Base-by-base conservation (phyloP, 371 early-diverging fungal genomes). In the Parasitella parasitica region DNA sequence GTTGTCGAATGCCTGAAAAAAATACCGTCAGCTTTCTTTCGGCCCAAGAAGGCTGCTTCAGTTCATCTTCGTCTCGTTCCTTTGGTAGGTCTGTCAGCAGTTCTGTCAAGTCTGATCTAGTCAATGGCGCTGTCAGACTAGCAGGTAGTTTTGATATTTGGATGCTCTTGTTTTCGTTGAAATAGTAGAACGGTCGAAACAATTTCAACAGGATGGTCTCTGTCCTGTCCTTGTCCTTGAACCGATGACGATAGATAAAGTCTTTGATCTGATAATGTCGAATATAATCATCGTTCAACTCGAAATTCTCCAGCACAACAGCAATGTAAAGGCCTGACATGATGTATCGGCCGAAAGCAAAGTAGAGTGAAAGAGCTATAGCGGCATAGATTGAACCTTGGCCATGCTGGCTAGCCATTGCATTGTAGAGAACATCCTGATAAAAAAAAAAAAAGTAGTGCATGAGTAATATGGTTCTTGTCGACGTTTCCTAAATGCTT, bases 241-340 rank as follows among this genome's bases (percentile, higher is more conserved):
- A 74, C 6, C 70, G 73, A 43, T 83, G 78, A 3, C 69, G 72
- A 15, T 75, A 72, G 24, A 83, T 78, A 61, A 81, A 88, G 28
- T 81, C 81, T 43, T 83, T 74, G 36, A 88, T 73, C 54, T 88
- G 88, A 24, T 78, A 80, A 32, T 74, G 75, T 26, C 79, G 82
- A 53, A 86, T 88, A 59, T 80, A 80, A 12, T 77, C 81, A 28
- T 85, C 86, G 9, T 83, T 86, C 16, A 83, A 54, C 53, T 86
- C 87, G 64, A 88, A 88, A 57, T 85, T 84, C 48, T 88, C 88
- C 49, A 86, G 57, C 15, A 86, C 77, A 26, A 88, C 82, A 16
- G 88, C 88, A 70, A 88, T 80, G 57, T 86, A 88, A 18, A 88
- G 78, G 24, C 84, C 86, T 24, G 86, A 59, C 59, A 88, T 79